These are phyloP conservation scores for Gynandropsis gynandra DNA, from an alignment of 345 rosid genomes.

Conservation along the genomic window DNA sequence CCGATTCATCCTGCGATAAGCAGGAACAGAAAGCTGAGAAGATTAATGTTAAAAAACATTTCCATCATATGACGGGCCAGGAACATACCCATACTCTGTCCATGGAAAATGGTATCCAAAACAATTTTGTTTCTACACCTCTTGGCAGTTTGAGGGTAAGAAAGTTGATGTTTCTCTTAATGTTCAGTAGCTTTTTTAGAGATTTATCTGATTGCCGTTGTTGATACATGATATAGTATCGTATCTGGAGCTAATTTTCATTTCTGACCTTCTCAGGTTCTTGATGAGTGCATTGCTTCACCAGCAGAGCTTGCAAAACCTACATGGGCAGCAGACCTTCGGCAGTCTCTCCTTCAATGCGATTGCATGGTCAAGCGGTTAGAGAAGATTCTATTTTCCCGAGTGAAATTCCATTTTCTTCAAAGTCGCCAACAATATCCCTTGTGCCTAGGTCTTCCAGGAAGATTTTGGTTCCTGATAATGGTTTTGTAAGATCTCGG, in stretches of 20 bases:
- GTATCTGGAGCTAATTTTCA: slow-evolving; percentile 10
- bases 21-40: slow-evolving; percentile 35
- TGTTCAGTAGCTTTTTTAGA: background rate
- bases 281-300: slow-evolving; percentile 59
- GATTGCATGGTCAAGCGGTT: slow-evolving; percentile 34
- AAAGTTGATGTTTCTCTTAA: slow-evolving; percentile 6
- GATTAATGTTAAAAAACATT: slow-evolving; percentile 14
- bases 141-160: slow-evolving; percentile 41
- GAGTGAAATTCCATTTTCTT: slow-evolving; percentile 30
- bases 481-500: slow-evolving; percentile 60
- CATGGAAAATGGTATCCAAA: slow-evolving; percentile 35
- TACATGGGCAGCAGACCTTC: slow-evolving; percentile 88
- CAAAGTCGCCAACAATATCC: slow-evolving; percentile 44
- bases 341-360: slow-evolving; percentile 53
- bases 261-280: slow-evolving; percentile 40
- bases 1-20: slow-evolving; percentile 25
- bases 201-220: background rate
- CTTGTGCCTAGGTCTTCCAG: slow-evolving; percentile 46
- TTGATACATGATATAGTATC: background rate
- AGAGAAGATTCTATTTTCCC: slow-evolving; percentile 40
- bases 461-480: slow-evolving; percentile 38
- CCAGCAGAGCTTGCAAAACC: slow-evolving; percentile 95
- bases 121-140: slow-evolving; percentile 36
- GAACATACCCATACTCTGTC: slow-evolving; percentile 24
- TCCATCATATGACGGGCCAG: slow-evolving; percentile 29